Evolutionary conservation across 176 grass and related monocot genomes (phyloP).

Genomic region (Carex kokanica): DNA sequence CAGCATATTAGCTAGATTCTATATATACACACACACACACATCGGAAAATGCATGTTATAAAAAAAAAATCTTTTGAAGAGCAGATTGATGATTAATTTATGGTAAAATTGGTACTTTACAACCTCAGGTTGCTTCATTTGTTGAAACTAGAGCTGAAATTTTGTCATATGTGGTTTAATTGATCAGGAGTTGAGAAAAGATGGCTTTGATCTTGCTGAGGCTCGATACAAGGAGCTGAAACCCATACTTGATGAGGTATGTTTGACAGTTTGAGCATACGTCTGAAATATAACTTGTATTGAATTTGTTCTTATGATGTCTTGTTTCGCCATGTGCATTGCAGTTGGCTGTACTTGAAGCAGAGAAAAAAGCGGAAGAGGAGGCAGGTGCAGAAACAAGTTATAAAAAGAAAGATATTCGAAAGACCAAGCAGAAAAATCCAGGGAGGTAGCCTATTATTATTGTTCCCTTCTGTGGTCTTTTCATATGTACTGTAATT

Average conservation of each 20-base stretch:
- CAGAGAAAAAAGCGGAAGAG: slow-evolving; percentile 92
- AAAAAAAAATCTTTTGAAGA: background rate
- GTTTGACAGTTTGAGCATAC: background rate
- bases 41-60: background rate
- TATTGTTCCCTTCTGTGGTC: background rate
- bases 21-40: too few species aligned
- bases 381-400: slow-evolving; percentile 50
- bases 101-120: slow-evolving; percentile 2
- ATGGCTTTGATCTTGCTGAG: slow-evolving; percentile 91
- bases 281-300: background rate
- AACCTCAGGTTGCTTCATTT: background rate
- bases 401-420: slow-evolving; percentile 58
- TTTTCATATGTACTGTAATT: background rate
- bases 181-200: slow-evolving; percentile 83
- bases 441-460: slow-evolving; percentile 33
- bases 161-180: slow-evolving; percentile 15
- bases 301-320: background rate
- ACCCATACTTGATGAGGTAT: slow-evolving; percentile 94
- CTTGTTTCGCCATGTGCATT: slow-evolving; percentile 17
- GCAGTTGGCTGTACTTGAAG: slow-evolving; percentile 80
- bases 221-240: slow-evolving; percentile 87
- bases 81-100: background rate
- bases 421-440: slow-evolving; percentile 64
- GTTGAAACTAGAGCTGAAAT: slow-evolving; percentile 17
- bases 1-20: too few species aligned